Conservation (phyloP, 208 protist genomes). For the Novymonas esmeraldas region DNA sequence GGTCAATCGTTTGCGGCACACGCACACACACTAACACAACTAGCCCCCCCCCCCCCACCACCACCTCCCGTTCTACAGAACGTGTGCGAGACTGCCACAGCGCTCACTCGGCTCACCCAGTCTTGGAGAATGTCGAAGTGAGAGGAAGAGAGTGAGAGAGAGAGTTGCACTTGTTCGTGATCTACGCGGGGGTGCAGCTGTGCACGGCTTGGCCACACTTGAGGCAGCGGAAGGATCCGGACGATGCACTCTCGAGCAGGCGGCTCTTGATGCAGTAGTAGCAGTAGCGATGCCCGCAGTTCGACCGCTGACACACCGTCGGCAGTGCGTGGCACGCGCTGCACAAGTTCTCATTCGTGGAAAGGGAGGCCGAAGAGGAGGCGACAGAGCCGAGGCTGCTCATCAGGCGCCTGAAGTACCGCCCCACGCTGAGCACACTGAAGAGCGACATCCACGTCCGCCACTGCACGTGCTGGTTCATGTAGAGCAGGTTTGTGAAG, state of each 20-base stretch:
- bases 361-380: constrained; percentile 16
- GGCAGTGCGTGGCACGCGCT: constrained; percentile 73
- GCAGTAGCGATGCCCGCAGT: constrained; percentile 92
- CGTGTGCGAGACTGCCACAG: no score
- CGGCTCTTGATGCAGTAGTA: constrained; percentile 94
- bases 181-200: constrained; percentile 44
- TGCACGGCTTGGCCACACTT: constrained; percentile 73
- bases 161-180: no score
- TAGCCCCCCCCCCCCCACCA: no score
- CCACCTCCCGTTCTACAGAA: no score
- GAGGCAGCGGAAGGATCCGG: constrained; percentile 80
- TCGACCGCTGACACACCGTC: constrained; percentile 72
- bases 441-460: constrained; percentile 79
- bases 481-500: constrained; percentile 84
- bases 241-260: constrained; percentile 52
- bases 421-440: constrained; percentile 67
- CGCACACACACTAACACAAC: no score
- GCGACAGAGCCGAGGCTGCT: constrained; percentile 45
- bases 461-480: constrained; percentile 91
- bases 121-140: no score
- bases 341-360: constrained; percentile 64
- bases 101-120: no score
- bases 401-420: constrained; percentile 63
- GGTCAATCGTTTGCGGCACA: neutral
- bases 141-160: no score